Conservation (phyloP, 2,329 filamentous ascomycete genomes). For the Xylariaceae sp. region DNA sequence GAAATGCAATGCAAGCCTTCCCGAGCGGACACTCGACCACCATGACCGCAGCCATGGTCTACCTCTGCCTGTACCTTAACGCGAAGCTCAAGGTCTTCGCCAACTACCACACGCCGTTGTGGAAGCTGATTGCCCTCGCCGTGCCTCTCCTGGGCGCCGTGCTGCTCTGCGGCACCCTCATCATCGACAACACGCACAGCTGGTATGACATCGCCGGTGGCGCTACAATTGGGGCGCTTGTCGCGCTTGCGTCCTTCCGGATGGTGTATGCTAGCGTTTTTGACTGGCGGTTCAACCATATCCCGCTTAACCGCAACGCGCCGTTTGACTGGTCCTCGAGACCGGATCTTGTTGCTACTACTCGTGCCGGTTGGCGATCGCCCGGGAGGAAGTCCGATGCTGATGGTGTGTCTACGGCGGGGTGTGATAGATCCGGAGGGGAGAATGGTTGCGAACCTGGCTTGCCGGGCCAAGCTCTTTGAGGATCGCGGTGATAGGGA, state of each 20-base stretch:
- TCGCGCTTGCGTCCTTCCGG: conserved; percentile 61
- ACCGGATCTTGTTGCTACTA: conserved; percentile 12
- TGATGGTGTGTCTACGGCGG: background rate
- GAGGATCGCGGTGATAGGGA: background rate
- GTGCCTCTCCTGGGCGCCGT: conserved; percentile 57
- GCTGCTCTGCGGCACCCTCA: conserved; percentile 58
- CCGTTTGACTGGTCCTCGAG: conserved; percentile 11
- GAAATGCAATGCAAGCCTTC: conserved; percentile 61
- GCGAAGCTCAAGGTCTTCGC: conserved; percentile 68
- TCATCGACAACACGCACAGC: conserved; percentile 63
- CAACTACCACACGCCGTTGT: conserved; percentile 62
- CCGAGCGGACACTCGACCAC: conserved; percentile 65
- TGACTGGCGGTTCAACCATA: conserved; percentile 66
- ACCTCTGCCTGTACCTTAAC: conserved; percentile 64
- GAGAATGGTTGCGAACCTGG: background rate
- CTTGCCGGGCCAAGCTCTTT: background rate
- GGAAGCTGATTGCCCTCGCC: conserved; percentile 59
- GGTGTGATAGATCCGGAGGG: background rate
- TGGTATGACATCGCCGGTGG: conserved; percentile 67
- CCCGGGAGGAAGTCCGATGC: background rate
- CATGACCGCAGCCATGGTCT: conserved; percentile 60
- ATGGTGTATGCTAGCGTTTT: conserved; percentile 64
- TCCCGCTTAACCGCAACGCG: conserved; percentile 49
- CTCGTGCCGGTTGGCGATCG: conserved; percentile 17
- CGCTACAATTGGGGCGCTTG: conserved; percentile 56